Percentiles rank a stretch among this genome's conserved stretches.
Conservation (phyloP, 1,284 basidiomycete genomes). For the Ceratobasidium sp. region DNA sequence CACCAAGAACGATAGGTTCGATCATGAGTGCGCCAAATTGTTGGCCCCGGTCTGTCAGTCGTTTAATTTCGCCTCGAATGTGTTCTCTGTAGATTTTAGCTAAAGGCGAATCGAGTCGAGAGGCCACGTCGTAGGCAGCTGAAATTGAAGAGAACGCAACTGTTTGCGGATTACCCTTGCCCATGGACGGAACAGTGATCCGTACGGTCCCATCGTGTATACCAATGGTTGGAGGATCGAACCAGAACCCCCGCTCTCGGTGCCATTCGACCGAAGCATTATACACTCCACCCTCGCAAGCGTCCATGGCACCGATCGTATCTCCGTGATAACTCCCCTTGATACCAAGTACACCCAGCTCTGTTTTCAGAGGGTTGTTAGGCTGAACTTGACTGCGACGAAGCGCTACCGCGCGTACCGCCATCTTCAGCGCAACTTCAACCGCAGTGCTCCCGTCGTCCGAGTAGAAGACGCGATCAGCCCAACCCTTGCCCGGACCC, state of each 20-base stretch:
- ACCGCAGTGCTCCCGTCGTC: slow-evolving; percentile 96
- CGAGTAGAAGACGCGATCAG: slow-evolving; percentile 87
- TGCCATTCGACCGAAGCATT: slow-evolving; percentile 92
- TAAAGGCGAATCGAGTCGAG: slow-evolving; percentile 66
- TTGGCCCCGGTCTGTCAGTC: slow-evolving; percentile 53
- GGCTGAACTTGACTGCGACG: slow-evolving; percentile 50
- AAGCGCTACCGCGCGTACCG: slow-evolving; percentile 72
- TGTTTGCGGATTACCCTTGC: background rate
- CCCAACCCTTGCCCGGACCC: slow-evolving; percentile 88
- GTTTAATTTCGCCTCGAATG: slow-evolving; percentile 63
- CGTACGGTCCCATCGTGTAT: slow-evolving; percentile 67
- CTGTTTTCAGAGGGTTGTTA: slow-evolving; percentile 47
- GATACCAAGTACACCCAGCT: slow-evolving; percentile 83
- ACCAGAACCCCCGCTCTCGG: slow-evolving; percentile 89
- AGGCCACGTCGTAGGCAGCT: slow-evolving; percentile 75
- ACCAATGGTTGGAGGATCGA: slow-evolving; percentile 83
- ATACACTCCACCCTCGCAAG: slow-evolving; percentile 85
- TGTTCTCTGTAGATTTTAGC: slow-evolving; percentile 69
- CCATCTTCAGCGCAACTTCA: slow-evolving; percentile 98
- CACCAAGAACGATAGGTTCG: slow-evolving; percentile 93
- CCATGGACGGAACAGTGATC: slow-evolving; percentile 60
- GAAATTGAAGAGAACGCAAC: slow-evolving; percentile 57
- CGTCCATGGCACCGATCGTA: slow-evolving; percentile 98
- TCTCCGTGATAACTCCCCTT: slow-evolving; percentile 98
- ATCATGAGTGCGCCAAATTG: slow-evolving; percentile 77